Evolutionary conservation across 116 monocot genomes (phyloP).

Genomic region (Papilionanthe hybrid): DNA sequence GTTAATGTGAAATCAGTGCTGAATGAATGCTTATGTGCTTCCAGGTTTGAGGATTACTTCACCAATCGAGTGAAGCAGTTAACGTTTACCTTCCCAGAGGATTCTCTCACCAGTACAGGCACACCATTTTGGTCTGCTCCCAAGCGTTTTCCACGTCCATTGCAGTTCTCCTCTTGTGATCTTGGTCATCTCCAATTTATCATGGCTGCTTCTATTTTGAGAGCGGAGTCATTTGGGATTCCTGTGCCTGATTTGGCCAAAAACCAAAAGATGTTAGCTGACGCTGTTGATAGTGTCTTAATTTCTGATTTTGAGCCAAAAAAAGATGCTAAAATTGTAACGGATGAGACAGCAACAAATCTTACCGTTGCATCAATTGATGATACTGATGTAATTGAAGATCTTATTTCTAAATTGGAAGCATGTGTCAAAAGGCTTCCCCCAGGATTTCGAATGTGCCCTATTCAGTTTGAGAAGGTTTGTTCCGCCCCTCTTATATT

Average conservation of each 20-base stretch:
- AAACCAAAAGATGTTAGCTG: slow-evolving; percentile 34
- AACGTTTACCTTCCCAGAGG: slow-evolving; percentile 53
- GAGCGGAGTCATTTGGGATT: slow-evolving; percentile 48
- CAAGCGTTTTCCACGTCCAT: slow-evolving; percentile 43
- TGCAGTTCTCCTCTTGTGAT: slow-evolving; percentile 34
- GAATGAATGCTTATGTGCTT: neutral
- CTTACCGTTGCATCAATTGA: slow-evolving; percentile 34
- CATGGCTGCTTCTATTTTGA: slow-evolving; percentile 42
- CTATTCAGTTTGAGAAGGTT: slow-evolving; percentile 59
- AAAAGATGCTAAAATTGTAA: slow-evolving; percentile 41
- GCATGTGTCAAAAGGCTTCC: slow-evolving; percentile 27
- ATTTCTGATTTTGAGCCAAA: slow-evolving; percentile 45
- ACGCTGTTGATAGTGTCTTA: slow-evolving; percentile 19
- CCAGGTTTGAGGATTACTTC: slow-evolving; percentile 60
- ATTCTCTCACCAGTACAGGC: slow-evolving; percentile 38
- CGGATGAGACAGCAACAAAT: slow-evolving; percentile 50
- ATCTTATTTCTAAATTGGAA: slow-evolving; percentile 40
- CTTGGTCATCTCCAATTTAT: slow-evolving; percentile 38
- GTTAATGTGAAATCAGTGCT: neutral
- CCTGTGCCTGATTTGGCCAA: slow-evolving; percentile 47
- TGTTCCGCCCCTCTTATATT: neutral
- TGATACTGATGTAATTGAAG: slow-evolving; percentile 44
- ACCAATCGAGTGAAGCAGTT: slow-evolving; percentile 56
- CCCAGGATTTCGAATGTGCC: slow-evolving; percentile 48
- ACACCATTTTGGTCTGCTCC: slow-evolving; percentile 61